Evolutionary conservation across 805 yeast species (phyloP).

Genomic region (Candida multigemmis): DNA sequence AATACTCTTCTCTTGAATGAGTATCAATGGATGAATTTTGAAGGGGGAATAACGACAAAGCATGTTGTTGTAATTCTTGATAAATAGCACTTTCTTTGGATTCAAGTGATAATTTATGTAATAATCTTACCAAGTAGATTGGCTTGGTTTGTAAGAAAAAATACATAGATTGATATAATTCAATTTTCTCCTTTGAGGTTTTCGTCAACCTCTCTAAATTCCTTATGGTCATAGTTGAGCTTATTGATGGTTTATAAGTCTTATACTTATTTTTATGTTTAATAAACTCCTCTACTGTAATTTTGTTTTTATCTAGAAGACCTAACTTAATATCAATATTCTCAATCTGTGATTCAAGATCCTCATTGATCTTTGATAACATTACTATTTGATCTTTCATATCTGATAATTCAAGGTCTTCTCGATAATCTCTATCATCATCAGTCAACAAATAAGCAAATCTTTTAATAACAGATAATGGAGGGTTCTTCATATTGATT

Average conservation of each 20-base stretch:
- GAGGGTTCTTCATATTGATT: slow-evolving; percentile 65
- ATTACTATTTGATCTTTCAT: slow-evolving; percentile 61
- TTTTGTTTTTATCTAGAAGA: slow-evolving; percentile 68
- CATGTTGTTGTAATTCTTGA: slow-evolving; percentile 13
- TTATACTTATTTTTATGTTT: slow-evolving; percentile 28
- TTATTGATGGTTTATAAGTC: slow-evolving; percentile 10
- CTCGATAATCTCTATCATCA: slow-evolving; percentile 63
- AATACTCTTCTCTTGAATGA: slow-evolving; percentile 62
- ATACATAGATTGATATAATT: slow-evolving; percentile 67
- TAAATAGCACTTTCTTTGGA: slow-evolving; percentile 13
- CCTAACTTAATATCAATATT: slow-evolving; percentile 74
- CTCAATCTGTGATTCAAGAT: slow-evolving; percentile 63
- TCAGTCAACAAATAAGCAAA: slow-evolving; percentile 72
- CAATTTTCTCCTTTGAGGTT: slow-evolving; percentile 43
- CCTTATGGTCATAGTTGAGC: slow-evolving; percentile 8
- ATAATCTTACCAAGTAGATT: slow-evolving; percentile 52
- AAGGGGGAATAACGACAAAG: slow-evolving; percentile 22
- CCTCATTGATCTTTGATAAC: slow-evolving; percentile 62
- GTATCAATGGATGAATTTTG: slow-evolving; percentile 15
- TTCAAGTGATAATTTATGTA: slow-evolving; percentile 20
- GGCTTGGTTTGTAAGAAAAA: slow-evolving; percentile 83
- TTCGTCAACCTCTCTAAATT: slow-evolving; percentile 24
- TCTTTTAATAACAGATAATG: slow-evolving; percentile 63
- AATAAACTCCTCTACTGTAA: slow-evolving; percentile 66
- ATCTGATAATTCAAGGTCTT: slow-evolving; percentile 61